Evolutionary conservation across 2,329 filamentous ascomycete species (phyloP).

Genomic region (Domatiomyces globalis): DNA sequence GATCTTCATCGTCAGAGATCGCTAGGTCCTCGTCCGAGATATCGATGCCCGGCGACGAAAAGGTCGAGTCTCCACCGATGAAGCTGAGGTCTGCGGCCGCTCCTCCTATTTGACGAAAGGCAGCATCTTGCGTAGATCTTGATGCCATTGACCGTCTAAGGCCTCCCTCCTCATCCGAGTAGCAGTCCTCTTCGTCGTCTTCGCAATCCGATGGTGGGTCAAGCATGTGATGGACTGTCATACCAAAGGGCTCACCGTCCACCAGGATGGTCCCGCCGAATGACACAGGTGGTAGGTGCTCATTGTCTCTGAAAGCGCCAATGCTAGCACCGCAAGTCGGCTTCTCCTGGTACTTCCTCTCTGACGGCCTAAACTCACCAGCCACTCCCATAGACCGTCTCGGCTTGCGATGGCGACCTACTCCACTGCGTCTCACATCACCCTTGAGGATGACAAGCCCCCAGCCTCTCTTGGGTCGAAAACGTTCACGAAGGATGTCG

Average conservation of each 20-base stretch:
- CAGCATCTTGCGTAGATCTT: constrained; percentile 9
- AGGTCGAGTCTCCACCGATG: constrained; percentile 22
- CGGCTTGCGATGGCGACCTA: constrained; percentile 10
- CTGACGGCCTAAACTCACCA: constrained; percentile 3
- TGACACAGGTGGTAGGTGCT: constrained; percentile 78
- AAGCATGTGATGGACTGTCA: constrained; percentile 95
- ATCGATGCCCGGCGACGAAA: constrained; percentile 7
- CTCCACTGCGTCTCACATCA: constrained; percentile 41
- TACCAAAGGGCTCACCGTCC: constrained; percentile 72
- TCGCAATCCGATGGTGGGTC: constrained; percentile 49
- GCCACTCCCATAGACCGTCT: constrained; percentile 7
- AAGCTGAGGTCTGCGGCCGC: constrained; percentile 23
- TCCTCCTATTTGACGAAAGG: constrained; percentile 21
- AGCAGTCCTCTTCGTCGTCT: constrained; percentile 27
- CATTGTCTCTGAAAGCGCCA: constrained; percentile 71
- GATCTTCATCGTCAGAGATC: constrained; percentile 37
- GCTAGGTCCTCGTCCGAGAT: constrained; percentile 32
- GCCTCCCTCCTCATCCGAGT: constrained; percentile 24
- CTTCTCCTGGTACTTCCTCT: constrained; percentile 67
- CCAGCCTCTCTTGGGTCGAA: constrained; percentile 41
- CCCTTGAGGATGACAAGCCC: constrained; percentile 48
- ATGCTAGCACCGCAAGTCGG: constrained; percentile 84
- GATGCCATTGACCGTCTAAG: constrained; percentile 33
- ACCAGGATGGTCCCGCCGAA: constrained; percentile 79
- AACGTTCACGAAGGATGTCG: constrained; percentile 42